phyloP scores from a whole-genome alignment of 352 stramenopile species.

The Blastocystis sp. region DNA sequence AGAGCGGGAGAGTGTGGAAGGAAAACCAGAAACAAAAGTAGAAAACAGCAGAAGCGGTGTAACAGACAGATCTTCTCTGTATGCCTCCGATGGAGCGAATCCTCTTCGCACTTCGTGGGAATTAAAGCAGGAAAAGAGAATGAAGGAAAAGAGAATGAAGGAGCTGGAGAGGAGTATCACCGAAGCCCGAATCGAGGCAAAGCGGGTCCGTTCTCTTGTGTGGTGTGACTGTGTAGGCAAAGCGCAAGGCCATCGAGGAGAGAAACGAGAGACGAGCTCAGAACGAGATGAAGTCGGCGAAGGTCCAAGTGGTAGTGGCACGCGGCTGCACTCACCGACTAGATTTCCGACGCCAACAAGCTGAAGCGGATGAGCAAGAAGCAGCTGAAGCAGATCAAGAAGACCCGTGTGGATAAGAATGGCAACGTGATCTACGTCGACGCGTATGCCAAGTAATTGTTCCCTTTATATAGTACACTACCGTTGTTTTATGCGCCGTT shows the following conservation, averaged over 20 bases:
- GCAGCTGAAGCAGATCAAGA: conserved; percentile 84
- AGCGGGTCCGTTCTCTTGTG: conserved; percentile 71
- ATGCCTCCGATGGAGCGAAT: conserved; percentile 78
- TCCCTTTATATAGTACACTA: conserved; percentile 32
- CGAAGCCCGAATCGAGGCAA: conserved; percentile 76
- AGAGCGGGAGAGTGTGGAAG: conserved; percentile 58
- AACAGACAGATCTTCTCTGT: conserved; percentile 73
- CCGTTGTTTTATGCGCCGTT: conserved; percentile 15
- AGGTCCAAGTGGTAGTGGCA: conserved; percentile 82
- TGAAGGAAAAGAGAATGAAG: conserved; percentile 81
- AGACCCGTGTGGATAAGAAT: conserved; percentile 85
- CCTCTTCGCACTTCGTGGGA: conserved; percentile 83
- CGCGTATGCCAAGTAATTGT: conserved; percentile 75
- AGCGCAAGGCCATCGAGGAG: conserved; percentile 79
- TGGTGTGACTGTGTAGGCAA: conserved; percentile 70
- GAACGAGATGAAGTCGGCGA: conserved; percentile 84
- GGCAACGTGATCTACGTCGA: conserved; percentile 83
- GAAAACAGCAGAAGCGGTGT: neutral
- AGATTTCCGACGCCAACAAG: conserved; percentile 81
- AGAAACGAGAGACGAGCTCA: conserved; percentile 82
- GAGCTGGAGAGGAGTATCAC: conserved; percentile 81
- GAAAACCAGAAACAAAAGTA: conserved; percentile 49
- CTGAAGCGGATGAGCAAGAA: conserved; percentile 88
- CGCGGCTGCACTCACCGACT: neutral
- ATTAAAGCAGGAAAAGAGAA: conserved; percentile 79